Base-by-base conservation (phyloP, 495 filamentous ascomycete genomes). In the Penicillium roqueforti region DNA sequence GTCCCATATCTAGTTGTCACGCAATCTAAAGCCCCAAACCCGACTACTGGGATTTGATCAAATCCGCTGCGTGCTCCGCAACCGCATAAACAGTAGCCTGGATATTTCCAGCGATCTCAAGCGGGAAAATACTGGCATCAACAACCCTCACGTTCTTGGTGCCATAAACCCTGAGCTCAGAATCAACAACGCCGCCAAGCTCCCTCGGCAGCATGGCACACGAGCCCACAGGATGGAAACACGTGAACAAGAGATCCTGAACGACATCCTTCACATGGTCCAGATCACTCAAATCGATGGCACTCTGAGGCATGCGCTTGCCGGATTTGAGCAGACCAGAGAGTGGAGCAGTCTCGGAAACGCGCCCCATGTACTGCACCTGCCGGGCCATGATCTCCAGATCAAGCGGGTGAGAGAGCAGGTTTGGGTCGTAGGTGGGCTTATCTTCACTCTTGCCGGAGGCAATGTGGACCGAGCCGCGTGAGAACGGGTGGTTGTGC, bases 81-180 rank as follows among this genome's bases (percentile, higher is more conserved):
- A 82, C 68, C 0, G 76, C 78, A 66, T 82, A 83, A 9, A 82
- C 77, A 2, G 67, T 65, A 4, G 72, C 69, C 62, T 75, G 69
- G 23, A 82, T 75, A 62, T 82, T 79, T 0, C 71, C 79, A 8
- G 56, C 53, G 7, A 75, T 66, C 47, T 75, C 65, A 18, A 82
- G 40, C 0, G 80, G 79, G 41, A 84, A 73, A 16, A 82, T 61
- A 57, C 78, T 81, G 2, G 80, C 79, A 60, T 85, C 81, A 0
- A 78, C 76, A 2, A 83, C 70, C 49, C 81, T 64, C 37, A 84
- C 54, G 2, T 70, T 65, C 18, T 46, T 60, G 0, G 76, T 73
- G 1, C 79, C 83, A 46, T 83, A 75, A 1, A 85, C 80, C 47
- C 61, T 66, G 22, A 81, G 38, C 11, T 54, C 11, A 4, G 38